phyloP scores from a whole-genome alignment of 106 monocot genomes.

The Allium cepa region DNA sequence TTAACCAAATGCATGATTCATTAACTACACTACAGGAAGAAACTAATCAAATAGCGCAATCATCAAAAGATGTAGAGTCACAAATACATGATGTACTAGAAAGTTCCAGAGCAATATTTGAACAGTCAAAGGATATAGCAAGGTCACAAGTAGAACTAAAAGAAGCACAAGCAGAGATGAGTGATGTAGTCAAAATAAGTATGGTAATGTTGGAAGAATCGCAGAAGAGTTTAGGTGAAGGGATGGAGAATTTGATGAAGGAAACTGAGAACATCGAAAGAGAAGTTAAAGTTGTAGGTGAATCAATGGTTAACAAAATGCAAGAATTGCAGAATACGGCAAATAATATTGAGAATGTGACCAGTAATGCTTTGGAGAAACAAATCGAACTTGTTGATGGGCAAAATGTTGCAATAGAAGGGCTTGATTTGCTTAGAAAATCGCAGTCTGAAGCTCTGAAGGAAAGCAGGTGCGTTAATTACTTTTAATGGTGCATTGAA shows the following conservation, averaged over 20 bases:
- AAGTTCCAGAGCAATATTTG: slow-evolving; percentile 45
- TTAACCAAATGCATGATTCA: slow-evolving; percentile 41
- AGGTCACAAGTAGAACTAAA: slow-evolving; percentile 44
- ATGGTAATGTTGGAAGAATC: slow-evolving; percentile 47
- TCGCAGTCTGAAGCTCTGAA: slow-evolving; percentile 79
- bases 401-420: slow-evolving; percentile 50
- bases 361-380: slow-evolving; percentile 55
- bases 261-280: slow-evolving; percentile 50
- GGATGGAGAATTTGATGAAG: slow-evolving; percentile 50
- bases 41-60: slow-evolving; percentile 27
- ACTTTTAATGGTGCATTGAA: background rate
- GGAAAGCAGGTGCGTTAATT: slow-evolving; percentile 53
- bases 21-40: slow-evolving; percentile 42
- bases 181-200: slow-evolving; percentile 34
- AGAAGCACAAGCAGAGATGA: slow-evolving; percentile 50
- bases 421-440: slow-evolving; percentile 51
- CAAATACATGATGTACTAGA: slow-evolving; percentile 48
- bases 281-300: slow-evolving; percentile 48
- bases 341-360: slow-evolving; percentile 41
- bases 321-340: slow-evolving; percentile 64
- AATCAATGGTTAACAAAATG: slow-evolving; percentile 68
- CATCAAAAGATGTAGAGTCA: slow-evolving; percentile 35
- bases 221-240: slow-evolving; percentile 47
- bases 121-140: slow-evolving; percentile 52
- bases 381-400: slow-evolving; percentile 62